phyloP scores from a whole-genome alignment of 2,329 filamentous ascomycete genomes.

The Xylaria sp. region DNA sequence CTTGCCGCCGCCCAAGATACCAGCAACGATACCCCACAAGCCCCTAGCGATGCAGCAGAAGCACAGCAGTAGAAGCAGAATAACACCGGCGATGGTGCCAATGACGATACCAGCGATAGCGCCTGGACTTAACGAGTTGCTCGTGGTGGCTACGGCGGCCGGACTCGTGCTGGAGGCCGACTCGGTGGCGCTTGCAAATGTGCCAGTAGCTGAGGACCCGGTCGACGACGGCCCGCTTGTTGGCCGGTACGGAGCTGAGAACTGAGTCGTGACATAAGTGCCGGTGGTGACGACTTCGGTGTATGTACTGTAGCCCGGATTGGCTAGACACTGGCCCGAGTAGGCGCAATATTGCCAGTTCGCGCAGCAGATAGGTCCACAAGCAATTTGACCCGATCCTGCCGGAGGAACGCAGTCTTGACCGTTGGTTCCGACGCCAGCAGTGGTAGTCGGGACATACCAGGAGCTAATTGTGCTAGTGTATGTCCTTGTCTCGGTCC shows the following conservation, averaged over 20 bases:
- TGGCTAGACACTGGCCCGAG: slow-evolving; percentile 67
- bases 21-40: slow-evolving; percentile 68
- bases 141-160: slow-evolving; percentile 56
- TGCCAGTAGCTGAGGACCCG: slow-evolving; percentile 61
- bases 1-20: slow-evolving; percentile 67
- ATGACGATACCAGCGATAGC: slow-evolving; percentile 86
- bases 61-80: slow-evolving; percentile 75
- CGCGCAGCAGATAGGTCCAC: slow-evolving; percentile 77
- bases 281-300: slow-evolving; percentile 59
- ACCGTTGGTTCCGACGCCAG: slow-evolving; percentile 49
- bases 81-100: slow-evolving; percentile 74
- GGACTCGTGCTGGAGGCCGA: slow-evolving; percentile 62
- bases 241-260: slow-evolving; percentile 61
- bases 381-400: slow-evolving; percentile 67
- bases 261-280: slow-evolving; percentile 63
- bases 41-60: slow-evolving; percentile 77
- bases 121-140: slow-evolving; percentile 69
- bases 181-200: slow-evolving; percentile 58
- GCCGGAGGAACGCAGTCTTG: slow-evolving; percentile 61
- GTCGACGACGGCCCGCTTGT: slow-evolving; percentile 65
- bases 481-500: slow-evolving; percentile 69
- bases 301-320: slow-evolving; percentile 58
- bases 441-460: slow-evolving; percentile 58
- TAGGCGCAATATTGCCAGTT: slow-evolving; percentile 74
- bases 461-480: slow-evolving; percentile 69